A percentile compares a stretch with the other conserved stretches of the same genome.
Conservation (phyloP, 441 rosid species). For the Viola pubescens region DNA sequence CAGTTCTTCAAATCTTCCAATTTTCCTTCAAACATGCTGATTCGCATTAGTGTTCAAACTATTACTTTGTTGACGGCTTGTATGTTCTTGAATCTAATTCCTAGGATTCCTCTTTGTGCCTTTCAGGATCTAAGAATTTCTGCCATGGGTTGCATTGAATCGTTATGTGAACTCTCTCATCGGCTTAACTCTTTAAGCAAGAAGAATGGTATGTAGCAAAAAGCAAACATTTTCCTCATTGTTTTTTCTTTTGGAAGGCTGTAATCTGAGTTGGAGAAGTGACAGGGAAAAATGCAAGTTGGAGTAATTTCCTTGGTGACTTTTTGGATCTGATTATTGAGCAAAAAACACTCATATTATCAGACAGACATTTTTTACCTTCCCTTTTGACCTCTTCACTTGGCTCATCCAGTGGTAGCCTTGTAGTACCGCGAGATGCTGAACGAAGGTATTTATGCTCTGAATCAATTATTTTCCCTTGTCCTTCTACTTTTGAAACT, state of each 20-base stretch:
- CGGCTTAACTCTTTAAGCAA: conserved; percentile 62
- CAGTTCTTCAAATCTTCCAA: background rate
- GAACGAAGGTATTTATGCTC: conserved; percentile 52
- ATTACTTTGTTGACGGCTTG: background rate
- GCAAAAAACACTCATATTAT: conserved; percentile 68
- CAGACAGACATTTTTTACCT: conserved; percentile 73
- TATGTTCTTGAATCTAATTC: conserved; percentile 11
- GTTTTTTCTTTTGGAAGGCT: conserved; percentile 9
- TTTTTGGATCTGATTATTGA: conserved; percentile 71
- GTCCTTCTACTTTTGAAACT: background rate
- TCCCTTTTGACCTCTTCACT: conserved; percentile 74
- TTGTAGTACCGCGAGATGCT: conserved; percentile 61
- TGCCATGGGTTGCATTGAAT: conserved; percentile 83
- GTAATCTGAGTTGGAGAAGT: conserved; percentile 19
- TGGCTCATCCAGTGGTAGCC: conserved; percentile 46
- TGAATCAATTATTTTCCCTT: background rate
- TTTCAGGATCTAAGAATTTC: conserved; percentile 65
- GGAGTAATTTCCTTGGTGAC: conserved; percentile 64
- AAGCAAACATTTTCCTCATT: conserved; percentile 1
- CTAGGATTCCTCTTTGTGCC: background rate
- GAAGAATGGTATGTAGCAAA: conserved; percentile 66
- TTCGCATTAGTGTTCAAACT: background rate
- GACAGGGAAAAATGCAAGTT: conserved; percentile 66
- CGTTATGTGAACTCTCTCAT: conserved; percentile 41
- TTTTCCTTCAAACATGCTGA: background rate